phyloP scores from a whole-genome alignment of 305 asterid species.

The Rubia peregrina region DNA sequence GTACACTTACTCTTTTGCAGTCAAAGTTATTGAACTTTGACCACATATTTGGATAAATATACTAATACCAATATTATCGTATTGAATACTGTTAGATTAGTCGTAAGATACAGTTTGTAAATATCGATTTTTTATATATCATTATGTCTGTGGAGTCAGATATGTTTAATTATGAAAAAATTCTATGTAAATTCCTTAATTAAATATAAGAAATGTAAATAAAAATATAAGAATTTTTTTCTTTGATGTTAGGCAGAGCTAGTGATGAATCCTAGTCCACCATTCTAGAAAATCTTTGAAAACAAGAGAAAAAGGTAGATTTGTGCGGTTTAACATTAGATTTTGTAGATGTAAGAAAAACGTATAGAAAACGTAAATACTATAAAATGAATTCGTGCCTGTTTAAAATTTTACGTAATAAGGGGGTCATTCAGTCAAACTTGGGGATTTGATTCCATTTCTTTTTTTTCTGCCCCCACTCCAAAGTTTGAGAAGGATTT shows the following conservation, averaged over 20 bases:
- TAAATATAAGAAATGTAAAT: too few species aligned
- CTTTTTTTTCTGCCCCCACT: neutral
- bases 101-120: too few species aligned
- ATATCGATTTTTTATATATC: too few species aligned
- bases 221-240: too few species aligned
- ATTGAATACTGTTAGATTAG: too few species aligned
- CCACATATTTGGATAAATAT: too few species aligned
- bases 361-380: neutral
- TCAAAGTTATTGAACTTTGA: too few species aligned
- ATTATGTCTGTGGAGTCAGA: too few species aligned
- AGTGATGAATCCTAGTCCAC: neutral
- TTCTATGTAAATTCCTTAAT: too few species aligned
- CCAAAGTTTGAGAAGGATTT: neutral
- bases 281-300: slow-evolving; percentile 12
- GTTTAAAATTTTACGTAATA: slow-evolving; percentile 20
- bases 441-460: slow-evolving; percentile 51
- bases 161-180: too few species aligned
- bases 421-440: slow-evolving; percentile 59
- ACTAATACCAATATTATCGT: too few species aligned
- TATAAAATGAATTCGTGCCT: slow-evolving; percentile 1
- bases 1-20: too few species aligned
- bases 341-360: neutral
- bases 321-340: neutral
- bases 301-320: neutral
- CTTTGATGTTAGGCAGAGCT: neutral